These are phyloP conservation scores for Polyporus arcularius DNA, from an alignment of 768 basidiomycete genomes.

Conservation along the genomic window DNA sequence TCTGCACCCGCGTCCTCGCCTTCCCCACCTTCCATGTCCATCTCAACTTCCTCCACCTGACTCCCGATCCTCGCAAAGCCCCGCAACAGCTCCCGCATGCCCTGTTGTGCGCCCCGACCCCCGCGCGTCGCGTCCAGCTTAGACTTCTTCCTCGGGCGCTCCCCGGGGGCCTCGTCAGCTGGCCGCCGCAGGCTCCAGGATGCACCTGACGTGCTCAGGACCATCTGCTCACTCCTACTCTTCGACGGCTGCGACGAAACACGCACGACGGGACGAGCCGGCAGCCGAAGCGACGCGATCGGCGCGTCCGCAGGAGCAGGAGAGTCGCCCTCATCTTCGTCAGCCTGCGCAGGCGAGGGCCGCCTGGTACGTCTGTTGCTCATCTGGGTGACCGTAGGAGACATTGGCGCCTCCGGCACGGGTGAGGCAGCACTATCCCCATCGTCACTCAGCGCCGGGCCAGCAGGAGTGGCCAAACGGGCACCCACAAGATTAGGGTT, in stretches of 20 bases:
- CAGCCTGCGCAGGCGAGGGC: not conserved
- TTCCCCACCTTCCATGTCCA: conserved; percentile 26
- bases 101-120: conserved; percentile 29
- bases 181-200: conserved; percentile 44
- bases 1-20: conserved; percentile 7
- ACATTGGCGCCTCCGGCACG: not conserved
- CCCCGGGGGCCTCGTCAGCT: conserved; percentile 11
- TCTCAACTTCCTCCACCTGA: conserved; percentile 29
- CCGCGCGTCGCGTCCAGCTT: not conserved
- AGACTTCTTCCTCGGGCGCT: conserved; percentile 41
- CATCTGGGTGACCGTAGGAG: conserved; percentile 13
- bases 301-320: not conserved
- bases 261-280: not conserved
- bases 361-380: not conserved
- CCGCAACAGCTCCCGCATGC: conserved; percentile 48
- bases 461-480: not conserved
- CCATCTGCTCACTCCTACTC: conserved; percentile 38
- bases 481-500: not conserved
- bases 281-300: conserved; percentile 4
- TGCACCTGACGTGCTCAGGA: conserved; percentile 53
- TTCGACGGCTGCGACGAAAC: not conserved
- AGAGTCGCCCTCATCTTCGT: not conserved
- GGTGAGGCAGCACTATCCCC: not conserved
- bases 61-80: conserved; percentile 57
- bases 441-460: not conserved